phyloP scores from a whole-genome alignment of 176 grass and related monocot genomes.

The Miscanthus lutarioriparius region DNA sequence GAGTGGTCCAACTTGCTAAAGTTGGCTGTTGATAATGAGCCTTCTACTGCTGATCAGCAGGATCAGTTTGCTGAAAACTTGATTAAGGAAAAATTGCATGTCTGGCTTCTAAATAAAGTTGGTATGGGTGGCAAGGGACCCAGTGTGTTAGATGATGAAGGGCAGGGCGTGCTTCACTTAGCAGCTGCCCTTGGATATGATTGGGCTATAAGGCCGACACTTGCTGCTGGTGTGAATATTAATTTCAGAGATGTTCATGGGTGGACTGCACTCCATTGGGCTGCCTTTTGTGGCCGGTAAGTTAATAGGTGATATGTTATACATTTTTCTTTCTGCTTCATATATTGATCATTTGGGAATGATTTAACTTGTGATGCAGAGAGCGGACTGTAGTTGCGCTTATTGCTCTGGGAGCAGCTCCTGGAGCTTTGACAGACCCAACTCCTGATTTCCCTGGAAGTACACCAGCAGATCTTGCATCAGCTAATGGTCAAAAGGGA shows the following conservation, averaged over 20 bases:
- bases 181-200: slow-evolving; percentile 84
- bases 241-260: slow-evolving; percentile 87
- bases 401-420: slow-evolving; percentile 65
- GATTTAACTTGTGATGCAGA: slow-evolving; percentile 48
- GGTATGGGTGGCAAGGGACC: slow-evolving; percentile 62
- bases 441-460: slow-evolving; percentile 67
- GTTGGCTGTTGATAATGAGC: slow-evolving; percentile 51
- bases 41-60: slow-evolving; percentile 42
- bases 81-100: slow-evolving; percentile 69
- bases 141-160: slow-evolving; percentile 82
- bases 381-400: slow-evolving; percentile 67
- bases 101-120: slow-evolving; percentile 84
- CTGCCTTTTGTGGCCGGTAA: slow-evolving; percentile 85
- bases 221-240: slow-evolving; percentile 69
- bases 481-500: slow-evolving; percentile 71
- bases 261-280: slow-evolving; percentile 89
- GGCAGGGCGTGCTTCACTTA: slow-evolving; percentile 78
- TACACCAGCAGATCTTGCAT: slow-evolving; percentile 83
- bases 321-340: background rate
- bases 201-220: slow-evolving; percentile 70
- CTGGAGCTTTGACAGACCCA: slow-evolving; percentile 71
- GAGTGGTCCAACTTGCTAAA: slow-evolving; percentile 81
- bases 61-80: slow-evolving; percentile 69
- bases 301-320: slow-evolving; percentile 7
- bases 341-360: slow-evolving; percentile 22